These are phyloP conservation scores for Boletus eberwhitei DNA, from an alignment of 768 basidiomycete genomes.

Conservation along the genomic window DNA sequence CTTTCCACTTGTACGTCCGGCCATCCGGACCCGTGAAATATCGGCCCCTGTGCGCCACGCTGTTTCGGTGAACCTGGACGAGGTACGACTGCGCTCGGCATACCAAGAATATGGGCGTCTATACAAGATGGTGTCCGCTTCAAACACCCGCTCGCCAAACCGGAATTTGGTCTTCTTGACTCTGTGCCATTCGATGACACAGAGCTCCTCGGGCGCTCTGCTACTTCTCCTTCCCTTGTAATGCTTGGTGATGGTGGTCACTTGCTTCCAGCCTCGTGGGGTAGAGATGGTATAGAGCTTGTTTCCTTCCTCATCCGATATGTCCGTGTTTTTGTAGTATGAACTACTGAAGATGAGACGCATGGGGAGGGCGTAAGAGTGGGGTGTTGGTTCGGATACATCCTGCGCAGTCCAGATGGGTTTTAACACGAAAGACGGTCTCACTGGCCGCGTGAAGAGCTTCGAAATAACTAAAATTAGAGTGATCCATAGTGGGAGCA, in stretches of 20 bases:
- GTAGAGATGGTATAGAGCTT: constrained; percentile 20
- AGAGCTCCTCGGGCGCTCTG: constrained; percentile 15
- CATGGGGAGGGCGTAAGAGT: not conserved
- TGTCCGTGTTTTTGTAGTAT: constrained; percentile 18
- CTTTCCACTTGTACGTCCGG: constrained; percentile 31
- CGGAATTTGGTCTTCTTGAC: constrained; percentile 26
- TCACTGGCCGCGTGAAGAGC: not conserved
- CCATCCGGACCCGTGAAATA: constrained; percentile 31
- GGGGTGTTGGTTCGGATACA: not conserved
- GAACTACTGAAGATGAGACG: constrained; percentile 16
- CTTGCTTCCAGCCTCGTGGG: constrained; percentile 10
- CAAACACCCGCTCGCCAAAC: constrained; percentile 22
- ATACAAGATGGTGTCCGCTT: constrained; percentile 15
- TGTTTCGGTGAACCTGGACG: not conserved
- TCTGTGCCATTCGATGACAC: constrained; percentile 30
- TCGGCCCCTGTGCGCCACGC: constrained; percentile 17
- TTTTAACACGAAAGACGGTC: not conserved
- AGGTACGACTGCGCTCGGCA: not conserved
- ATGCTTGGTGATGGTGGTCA: constrained; percentile 11
- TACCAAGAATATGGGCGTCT: constrained; percentile 11
- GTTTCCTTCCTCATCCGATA: constrained; percentile 15
- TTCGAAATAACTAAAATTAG: constrained; percentile 9
- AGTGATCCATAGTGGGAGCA: not conserved
- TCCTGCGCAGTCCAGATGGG: not conserved
- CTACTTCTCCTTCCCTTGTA: not conserved